These are phyloP conservation scores for Rhododendron simsii DNA, from an alignment of 148 eudicot genomes.

Conservation along the genomic window DNA sequence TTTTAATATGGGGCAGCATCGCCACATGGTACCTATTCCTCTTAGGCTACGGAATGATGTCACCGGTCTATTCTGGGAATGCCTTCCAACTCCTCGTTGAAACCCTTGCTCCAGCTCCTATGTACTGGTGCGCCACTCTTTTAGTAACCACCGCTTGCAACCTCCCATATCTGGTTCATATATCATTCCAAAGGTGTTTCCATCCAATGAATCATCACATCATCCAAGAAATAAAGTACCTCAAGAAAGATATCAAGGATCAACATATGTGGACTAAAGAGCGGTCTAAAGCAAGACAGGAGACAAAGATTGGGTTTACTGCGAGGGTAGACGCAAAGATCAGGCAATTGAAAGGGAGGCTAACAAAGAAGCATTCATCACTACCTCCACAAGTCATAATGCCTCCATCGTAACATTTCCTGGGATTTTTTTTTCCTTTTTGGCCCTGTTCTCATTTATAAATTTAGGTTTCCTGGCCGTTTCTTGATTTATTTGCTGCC, in stretches of 20 bases:
- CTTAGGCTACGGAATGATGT: constrained; percentile 40
- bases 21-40: constrained; percentile 54
- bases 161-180: constrained; percentile 54
- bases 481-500: neutral
- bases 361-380: constrained; percentile 45
- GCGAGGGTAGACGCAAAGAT: too few species aligned
- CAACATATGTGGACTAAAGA: too few species aligned
- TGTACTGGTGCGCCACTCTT: constrained; percentile 52
- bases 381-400: constrained; percentile 8
- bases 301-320: too few species aligned
- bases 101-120: constrained; percentile 49
- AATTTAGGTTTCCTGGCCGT: neutral
- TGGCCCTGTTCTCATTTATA: constrained; percentile 3
- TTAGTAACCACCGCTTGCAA: constrained; percentile 41
- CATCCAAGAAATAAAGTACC: too few species aligned
- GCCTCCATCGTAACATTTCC: neutral
- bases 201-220: neutral
- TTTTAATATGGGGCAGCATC: too few species aligned
- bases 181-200: constrained; percentile 52
- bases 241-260: too few species aligned
- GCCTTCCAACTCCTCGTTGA: constrained; percentile 39
- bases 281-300: too few species aligned
- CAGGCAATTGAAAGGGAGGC: constrained; percentile 25
- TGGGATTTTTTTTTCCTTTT: neutral
- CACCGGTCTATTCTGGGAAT: constrained; percentile 26